Conservation (phyloP, 2,329 filamentous ascomycete genomes). For the Sarocladium oryzae region DNA sequence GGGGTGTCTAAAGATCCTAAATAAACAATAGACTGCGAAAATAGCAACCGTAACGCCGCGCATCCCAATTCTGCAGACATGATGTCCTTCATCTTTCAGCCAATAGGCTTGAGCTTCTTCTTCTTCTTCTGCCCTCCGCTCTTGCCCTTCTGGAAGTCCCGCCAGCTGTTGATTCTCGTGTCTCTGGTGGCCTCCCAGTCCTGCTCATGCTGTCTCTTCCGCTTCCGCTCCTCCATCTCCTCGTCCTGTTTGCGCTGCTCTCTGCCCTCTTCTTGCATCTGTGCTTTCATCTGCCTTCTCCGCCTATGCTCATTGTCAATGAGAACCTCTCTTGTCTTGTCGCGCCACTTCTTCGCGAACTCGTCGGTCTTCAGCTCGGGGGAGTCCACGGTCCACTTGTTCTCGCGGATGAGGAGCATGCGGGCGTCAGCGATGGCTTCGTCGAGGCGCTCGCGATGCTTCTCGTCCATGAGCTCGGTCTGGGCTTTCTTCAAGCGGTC, state of each 20-base stretch:
- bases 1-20: no score
- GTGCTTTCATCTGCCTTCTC: constrained; percentile 79
- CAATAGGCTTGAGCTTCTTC: constrained; percentile 64
- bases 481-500: constrained; percentile 95
- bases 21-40: not conserved
- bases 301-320: constrained; percentile 87
- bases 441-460: constrained; percentile 78
- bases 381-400: constrained; percentile 86
- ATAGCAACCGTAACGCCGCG: not conserved
- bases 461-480: constrained; percentile 86
- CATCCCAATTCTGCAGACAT: not conserved
- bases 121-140: constrained; percentile 50
- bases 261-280: constrained; percentile 93
- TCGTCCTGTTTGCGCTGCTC: constrained; percentile 82
- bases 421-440: constrained; percentile 95
- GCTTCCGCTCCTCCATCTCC: constrained; percentile 72
- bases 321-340: constrained; percentile 83
- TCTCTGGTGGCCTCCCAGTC: constrained; percentile 94
- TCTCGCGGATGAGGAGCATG: constrained; percentile 88
- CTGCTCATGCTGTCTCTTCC: constrained; percentile 86
- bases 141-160: constrained; percentile 78
- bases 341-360: constrained; percentile 80
- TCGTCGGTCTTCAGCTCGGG: constrained; percentile 78
- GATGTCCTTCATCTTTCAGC: constrained; percentile 27
- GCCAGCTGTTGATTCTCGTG: constrained; percentile 87